Percentiles rank a stretch among this genome's conserved stretches.
These are phyloP conservation scores for Borovskyia barvae DNA, from an alignment of 208 protist genomes.

Conservation along the genomic window DNA sequence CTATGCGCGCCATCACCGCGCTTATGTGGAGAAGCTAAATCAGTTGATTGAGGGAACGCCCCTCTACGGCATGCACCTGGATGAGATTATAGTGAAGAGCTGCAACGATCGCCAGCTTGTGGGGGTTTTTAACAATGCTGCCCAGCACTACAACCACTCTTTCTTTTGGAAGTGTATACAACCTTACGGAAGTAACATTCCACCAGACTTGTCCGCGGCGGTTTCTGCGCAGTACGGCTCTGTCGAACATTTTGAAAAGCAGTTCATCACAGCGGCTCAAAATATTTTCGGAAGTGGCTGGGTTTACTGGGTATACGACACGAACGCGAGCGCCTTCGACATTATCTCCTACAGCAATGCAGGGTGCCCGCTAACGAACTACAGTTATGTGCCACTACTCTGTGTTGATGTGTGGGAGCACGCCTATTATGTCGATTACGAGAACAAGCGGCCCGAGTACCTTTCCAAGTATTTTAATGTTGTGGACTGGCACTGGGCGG, in stretches of 20 bases:
- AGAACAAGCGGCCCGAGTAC: conserved; percentile 88
- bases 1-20: conserved; percentile 87
- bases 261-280: conserved; percentile 68
- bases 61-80: conserved; percentile 77
- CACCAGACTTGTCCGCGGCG: conserved; percentile 70
- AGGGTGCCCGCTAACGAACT: conserved; percentile 71
- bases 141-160: conserved; percentile 92
- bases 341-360: conserved; percentile 82
- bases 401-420: conserved; percentile 95
- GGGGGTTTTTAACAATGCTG: conserved; percentile 89
- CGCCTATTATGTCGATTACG: conserved; percentile 95
- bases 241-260: conserved; percentile 78
- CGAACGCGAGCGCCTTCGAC: conserved; percentile 55
- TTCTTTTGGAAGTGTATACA: conserved; percentile 93
- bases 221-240: conserved; percentile 82
- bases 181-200: conserved; percentile 89
- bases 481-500: conserved; percentile 94
- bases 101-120: conserved; percentile 37
- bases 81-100: conserved; percentile 77
- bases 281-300: conserved; percentile 90
- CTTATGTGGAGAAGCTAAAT: conserved; percentile 91
- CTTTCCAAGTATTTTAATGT: conserved; percentile 90
- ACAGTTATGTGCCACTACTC: conserved; percentile 66
- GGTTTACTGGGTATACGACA: conserved; percentile 90
- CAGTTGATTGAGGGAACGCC: conserved; percentile 85